Evolutionary conservation across 208 protist genomes (phyloP), one percentile per base, ranked within the genome.

Genomic region (Acanthamoeba culbertsoni): DNA sequence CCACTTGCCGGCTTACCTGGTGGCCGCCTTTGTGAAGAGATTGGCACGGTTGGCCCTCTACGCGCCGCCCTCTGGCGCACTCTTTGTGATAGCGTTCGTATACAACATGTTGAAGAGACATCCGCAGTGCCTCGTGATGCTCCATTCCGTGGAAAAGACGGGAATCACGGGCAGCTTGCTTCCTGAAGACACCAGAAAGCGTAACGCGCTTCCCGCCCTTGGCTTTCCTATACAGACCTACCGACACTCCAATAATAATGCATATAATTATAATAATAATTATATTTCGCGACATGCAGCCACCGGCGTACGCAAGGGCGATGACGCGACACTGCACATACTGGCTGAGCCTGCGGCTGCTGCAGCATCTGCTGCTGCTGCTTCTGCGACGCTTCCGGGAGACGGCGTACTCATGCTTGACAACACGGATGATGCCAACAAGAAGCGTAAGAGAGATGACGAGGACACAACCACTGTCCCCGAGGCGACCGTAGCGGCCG

Each of bases 1-100:
- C 28, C 86, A 95, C 37, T 42, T 96, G 79, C 93, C 95, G 0
- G 43, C 93, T 16, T 96, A 96, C 77, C 43, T 96, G 16, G 94
- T 96, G 18, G 95, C 94, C 16, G 90, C 95, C 2, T 96, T 96
- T 91, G 75, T 91, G 28, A 96, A 96, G 93, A 90, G 94, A 7
- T 26, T 96, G 63, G 90, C 68, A 3, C 93, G 94, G 4, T 55
- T 96, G 62, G 71, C 82, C 28, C 86, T 95, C 18, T 12, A 37
- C 12, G 93, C 92, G 7, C 88, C 94, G 10, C 75, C 79, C 1
- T 82, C 82, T 20, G 94, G 40, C 6, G 68, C 65, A 2, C 43
- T 86, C 23, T 42, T 94, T 18, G 35, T 59, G 28, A 51, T 94
- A 35, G 42, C 75, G 12, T 65, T 95, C 23, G 48, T 57, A 37